These are phyloP conservation scores for Endogone sp. DNA, from an alignment of 192 early-diverging fungal genomes.

Conservation along the genomic window DNA sequence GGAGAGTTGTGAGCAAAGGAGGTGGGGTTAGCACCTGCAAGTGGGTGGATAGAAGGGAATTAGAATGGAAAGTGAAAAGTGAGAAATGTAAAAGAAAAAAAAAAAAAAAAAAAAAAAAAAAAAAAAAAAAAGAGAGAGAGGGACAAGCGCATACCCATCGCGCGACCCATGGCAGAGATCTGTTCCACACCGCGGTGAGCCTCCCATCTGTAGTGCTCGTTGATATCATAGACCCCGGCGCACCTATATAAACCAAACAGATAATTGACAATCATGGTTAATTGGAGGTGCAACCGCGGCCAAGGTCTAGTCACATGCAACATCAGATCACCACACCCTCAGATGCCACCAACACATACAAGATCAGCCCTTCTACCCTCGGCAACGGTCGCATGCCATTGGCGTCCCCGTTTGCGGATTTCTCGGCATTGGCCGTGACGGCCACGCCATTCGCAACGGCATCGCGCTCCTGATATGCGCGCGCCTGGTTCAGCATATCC, in stretches of 20 bases:
- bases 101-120: no score
- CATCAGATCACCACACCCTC: no score
- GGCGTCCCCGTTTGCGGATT: no score
- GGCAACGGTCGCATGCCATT: conserved; percentile 15
- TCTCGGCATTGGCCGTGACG: neutral
- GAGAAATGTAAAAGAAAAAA: no score
- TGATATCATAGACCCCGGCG: conserved; percentile 48
- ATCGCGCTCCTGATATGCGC: neutral
- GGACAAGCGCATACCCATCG: conserved; percentile 41
- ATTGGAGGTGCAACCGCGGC: no score
- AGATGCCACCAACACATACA: conserved; percentile 22
- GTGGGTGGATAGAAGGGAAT: no score
- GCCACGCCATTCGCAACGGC: neutral
- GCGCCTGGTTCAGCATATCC: conserved; percentile 24
- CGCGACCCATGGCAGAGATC: conserved; percentile 52
- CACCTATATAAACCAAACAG: conserved; percentile 19
- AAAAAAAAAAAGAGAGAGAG: no score
- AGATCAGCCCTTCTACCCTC: conserved; percentile 30
- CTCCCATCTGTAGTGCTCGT: conserved; percentile 44
- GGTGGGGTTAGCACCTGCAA: no score
- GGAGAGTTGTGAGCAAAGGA: conserved; percentile 29
- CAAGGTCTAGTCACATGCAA: no score
- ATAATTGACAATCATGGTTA: neutral
- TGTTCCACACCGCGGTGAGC: conserved; percentile 47
- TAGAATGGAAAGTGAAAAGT: no score